Percentiles rank a stretch among this genome's conserved stretches.
These are phyloP conservation scores for Inga leiocalycina DNA, from an alignment of 306 rosid genomes.

Conservation along the genomic window DNA sequence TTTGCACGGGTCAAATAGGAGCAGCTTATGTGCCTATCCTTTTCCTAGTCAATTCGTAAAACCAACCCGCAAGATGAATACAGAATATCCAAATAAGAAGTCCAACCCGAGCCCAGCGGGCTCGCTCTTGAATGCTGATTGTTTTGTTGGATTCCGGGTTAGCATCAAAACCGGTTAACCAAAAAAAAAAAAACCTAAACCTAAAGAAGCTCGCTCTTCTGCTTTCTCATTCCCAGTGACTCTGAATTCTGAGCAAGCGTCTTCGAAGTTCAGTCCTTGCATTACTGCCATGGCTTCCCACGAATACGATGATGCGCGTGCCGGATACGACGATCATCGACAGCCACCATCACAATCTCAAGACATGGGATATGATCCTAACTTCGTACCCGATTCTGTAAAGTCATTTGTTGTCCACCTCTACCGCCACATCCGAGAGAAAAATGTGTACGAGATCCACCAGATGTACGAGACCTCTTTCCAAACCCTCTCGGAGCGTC, in stretches of 20 bases:
- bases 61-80: background rate
- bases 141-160: background rate
- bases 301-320: conserved; percentile 61
- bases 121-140: background rate
- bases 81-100: background rate
- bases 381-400: conserved; percentile 87
- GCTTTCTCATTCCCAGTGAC: background rate
- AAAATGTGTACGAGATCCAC: conserved; percentile 95
- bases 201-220: conserved; percentile 9
- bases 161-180: background rate
- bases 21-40: no score
- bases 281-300: conserved; percentile 55
- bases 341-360: conserved; percentile 43
- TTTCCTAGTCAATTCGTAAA: no score
- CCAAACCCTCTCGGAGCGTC: conserved; percentile 82
- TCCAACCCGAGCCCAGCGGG: background rate
- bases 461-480: conserved; percentile 92
- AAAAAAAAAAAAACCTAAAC: conserved; percentile 21
- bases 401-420: conserved; percentile 88
- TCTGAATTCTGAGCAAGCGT: background rate
- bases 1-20: no score
- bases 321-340: conserved; percentile 53
- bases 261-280: background rate
- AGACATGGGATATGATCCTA: conserved; percentile 85
- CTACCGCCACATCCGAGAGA: conserved; percentile 94